phyloP scores from a whole-genome alignment of 2,329 filamentous ascomycete genomes.

The Ophiognomonia clavigignenti-juglandacearum region DNA sequence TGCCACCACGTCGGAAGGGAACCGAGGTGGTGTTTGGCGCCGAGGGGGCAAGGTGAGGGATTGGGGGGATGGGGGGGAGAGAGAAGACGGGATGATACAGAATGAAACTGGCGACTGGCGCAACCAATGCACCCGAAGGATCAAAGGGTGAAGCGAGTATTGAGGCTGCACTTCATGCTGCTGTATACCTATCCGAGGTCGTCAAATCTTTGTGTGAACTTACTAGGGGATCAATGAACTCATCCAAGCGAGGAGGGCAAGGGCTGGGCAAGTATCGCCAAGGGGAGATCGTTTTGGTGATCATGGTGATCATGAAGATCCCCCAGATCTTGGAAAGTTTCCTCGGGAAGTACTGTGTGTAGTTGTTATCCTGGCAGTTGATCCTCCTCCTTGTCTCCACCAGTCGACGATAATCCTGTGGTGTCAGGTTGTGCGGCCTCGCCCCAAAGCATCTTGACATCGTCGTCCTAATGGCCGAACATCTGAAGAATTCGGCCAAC shows the following conservation, averaged over 20 bases:
- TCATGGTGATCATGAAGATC: conserved; percentile 1
- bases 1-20: neutral
- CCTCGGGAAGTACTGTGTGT: neutral
- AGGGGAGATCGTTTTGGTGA: conserved; percentile 1
- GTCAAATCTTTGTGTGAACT: neutral
- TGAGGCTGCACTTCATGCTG: neutral
- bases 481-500: neutral
- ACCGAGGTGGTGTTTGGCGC: neutral
- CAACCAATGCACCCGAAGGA: neutral
- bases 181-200: neutral
- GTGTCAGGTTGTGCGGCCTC: neutral
- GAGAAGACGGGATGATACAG: conserved; percentile 6
- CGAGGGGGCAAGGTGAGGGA: too few species aligned
- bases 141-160: neutral
- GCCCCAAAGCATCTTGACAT: neutral
- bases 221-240: neutral
- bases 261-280: neutral
- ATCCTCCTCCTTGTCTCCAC: too few species aligned
- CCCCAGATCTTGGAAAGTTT: conserved; percentile 1
- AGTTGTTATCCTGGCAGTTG: too few species aligned
- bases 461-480: neutral
- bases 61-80: too few species aligned
- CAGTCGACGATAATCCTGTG: too few species aligned
- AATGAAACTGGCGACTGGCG: conserved; percentile 8
- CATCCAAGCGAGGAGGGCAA: neutral